phyloP scores from a whole-genome alignment of 306 rosid genomes.

The Vigna mungo region DNA sequence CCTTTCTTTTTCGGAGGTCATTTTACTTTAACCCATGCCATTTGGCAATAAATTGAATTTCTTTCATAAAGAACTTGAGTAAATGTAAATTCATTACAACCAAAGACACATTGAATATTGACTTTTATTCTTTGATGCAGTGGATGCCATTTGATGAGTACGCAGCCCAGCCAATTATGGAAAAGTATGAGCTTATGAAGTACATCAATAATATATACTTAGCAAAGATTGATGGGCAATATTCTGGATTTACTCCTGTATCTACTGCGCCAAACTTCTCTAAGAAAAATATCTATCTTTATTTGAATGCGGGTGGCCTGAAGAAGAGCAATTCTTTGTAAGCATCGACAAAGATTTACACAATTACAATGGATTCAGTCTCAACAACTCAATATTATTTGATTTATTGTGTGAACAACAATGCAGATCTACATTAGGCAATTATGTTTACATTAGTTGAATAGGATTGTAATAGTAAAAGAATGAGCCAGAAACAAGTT shows the following conservation, averaged over 20 bases:
- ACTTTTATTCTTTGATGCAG: conserved; percentile 57
- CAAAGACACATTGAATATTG: conserved; percentile 11
- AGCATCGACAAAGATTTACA: conserved; percentile 22
- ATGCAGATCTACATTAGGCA: background rate
- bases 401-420: conserved; percentile 34
- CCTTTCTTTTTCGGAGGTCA: background rate
- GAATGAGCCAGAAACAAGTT: background rate
- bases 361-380: background rate
- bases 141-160: conserved; percentile 88
- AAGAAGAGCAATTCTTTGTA: conserved; percentile 48
- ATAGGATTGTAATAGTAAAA: background rate
- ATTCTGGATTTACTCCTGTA: conserved; percentile 67
- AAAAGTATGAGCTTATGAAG: conserved; percentile 55
- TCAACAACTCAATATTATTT: conserved; percentile 16
- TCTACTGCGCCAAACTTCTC: conserved; percentile 45
- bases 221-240: conserved; percentile 60
- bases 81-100: conserved; percentile 26
- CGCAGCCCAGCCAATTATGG: conserved; percentile 62
- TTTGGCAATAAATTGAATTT: conserved; percentile 3
- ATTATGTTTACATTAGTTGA: background rate
- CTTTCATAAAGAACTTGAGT: background rate
- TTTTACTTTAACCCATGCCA: conserved; percentile 10
- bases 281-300: conserved; percentile 48
- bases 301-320: conserved; percentile 54
- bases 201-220: conserved; percentile 54